Evolutionary conservation across 208 protist species (phyloP), one percentile per base, ranked within the genome.

Genomic region (Angomonas deanei): DNA sequence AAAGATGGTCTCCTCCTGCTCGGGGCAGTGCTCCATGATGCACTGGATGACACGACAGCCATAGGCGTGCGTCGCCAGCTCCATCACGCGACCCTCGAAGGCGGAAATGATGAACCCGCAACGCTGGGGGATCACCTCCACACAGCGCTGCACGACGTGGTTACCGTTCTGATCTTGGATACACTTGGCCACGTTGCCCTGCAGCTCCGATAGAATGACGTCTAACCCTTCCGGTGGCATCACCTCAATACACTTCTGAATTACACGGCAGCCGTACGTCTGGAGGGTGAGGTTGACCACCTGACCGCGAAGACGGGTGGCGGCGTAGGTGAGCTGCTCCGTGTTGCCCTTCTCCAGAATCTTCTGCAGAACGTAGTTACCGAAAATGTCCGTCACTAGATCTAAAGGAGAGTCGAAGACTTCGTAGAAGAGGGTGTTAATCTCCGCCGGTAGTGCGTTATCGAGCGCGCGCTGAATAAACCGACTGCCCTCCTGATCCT

Each of bases 101-200:
- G 95, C 81, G 19, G 98, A 94, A 15, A 99, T 94, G 64, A 99
- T 98, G 68, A 99, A 99, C 60, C 97, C 91, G 36, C 88, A 86
- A 30, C 93, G 70, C 13, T 93, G 68, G 21, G 95, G 85, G 21
- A 99, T 86, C 11, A 91, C 81, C 80, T 99, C 98, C 24, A 99
- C 99, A 72, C 97, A 99, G 71, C 99, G 99, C 78, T 99, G 98
- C 26, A 99, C 97, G 17, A 99, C 98, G 80, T 99, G 98, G 80
- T 99, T 99, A 39, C 98, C 98, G 76, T 99, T 99, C 79, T 99
- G 98, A 65, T 99, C 98, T 58, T 98, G 96, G 28, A 99, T 97
- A 68, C 97, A 99, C 55, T 88, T 82, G 24, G 97, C 79, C 8
- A 99, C 95, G 75, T 98, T 86, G 36, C 88, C 93, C 57, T 98